phyloP scores from a whole-genome alignment of 306 rosid genomes.

The Casuarina glauca region DNA sequence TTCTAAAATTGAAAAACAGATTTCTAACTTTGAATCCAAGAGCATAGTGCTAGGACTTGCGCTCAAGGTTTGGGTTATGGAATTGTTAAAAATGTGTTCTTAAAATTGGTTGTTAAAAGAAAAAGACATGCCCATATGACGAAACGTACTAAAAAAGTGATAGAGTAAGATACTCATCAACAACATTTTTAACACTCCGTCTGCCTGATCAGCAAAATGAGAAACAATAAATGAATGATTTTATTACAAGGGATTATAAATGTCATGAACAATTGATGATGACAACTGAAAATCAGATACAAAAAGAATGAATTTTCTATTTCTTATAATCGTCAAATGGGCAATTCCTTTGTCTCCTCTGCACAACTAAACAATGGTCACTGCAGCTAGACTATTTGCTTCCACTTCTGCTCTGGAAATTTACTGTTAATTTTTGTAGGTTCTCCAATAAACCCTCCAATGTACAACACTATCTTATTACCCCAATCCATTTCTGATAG shows the following conservation, averaged over 20 bases:
- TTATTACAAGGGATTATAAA: conserved; percentile 44
- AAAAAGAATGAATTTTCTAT: conserved; percentile 43
- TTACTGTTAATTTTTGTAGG: conserved; percentile 2
- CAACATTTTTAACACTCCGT: too few relatives aligned
- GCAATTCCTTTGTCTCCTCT: conserved; percentile 2
- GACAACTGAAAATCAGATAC: conserved; percentile 51
- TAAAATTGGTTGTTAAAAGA: too few relatives aligned
- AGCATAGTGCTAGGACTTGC: neutral
- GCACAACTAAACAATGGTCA: conserved; percentile 25
- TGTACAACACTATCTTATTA: conserved; percentile 29
- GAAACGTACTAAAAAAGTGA: too few relatives aligned
- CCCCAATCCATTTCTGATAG: conserved; percentile 83
- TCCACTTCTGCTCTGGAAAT: conserved; percentile 22
- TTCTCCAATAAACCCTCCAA: neutral
- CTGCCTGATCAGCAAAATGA: neutral
- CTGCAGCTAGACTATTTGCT: conserved; percentile 22
- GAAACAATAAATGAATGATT: conserved; percentile 48
- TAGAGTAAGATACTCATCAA: too few relatives aligned
- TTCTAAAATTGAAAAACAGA: neutral
- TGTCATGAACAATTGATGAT: conserved; percentile 36
- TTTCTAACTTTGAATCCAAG: conserved; percentile 3
- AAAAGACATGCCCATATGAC: too few relatives aligned
- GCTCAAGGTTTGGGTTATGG: too few relatives aligned
- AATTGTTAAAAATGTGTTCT: too few relatives aligned
- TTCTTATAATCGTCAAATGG: neutral